Percentiles rank a stretch among this genome's conserved stretches.
Evolutionary conservation across 148 eudicot species (phyloP).

Genomic region (Chenopodium quinoa): DNA sequence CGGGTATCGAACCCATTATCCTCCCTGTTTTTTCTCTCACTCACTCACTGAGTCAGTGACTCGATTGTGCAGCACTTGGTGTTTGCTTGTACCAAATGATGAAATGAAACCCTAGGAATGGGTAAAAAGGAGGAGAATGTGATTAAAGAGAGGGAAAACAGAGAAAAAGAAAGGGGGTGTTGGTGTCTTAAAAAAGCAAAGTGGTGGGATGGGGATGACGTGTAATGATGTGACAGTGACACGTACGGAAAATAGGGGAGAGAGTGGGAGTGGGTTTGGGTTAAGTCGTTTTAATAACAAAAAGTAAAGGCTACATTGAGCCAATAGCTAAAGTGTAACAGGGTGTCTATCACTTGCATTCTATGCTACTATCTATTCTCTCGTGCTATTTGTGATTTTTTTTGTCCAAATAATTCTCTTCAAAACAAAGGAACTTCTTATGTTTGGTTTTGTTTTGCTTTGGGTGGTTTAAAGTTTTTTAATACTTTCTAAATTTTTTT

Average conservation of each 20-base stretch:
- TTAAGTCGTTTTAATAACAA: neutral
- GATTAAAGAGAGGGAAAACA: slow-evolving; percentile 6
- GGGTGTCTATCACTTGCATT: neutral
- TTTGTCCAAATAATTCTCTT: no score
- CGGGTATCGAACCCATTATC: slow-evolving; percentile 68
- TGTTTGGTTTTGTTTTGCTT: no score
- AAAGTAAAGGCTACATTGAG: neutral
- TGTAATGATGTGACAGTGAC: slow-evolving; percentile 20
- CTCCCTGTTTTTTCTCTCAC: neutral
- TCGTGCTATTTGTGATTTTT: neutral
- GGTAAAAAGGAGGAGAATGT: neutral
- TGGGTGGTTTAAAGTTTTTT: no score
- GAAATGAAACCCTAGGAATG: slow-evolving; percentile 37
- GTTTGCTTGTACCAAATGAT: neutral
- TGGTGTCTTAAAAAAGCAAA: neutral
- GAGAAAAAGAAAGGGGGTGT: neutral
- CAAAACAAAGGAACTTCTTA: no score
- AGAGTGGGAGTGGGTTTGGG: slow-evolving; percentile 1
- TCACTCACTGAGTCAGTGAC: neutral
- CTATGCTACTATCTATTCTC: neutral
- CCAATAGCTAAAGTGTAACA: neutral
- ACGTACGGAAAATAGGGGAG: slow-evolving; percentile 9
- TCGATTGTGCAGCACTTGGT: neutral
- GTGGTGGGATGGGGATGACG: slow-evolving; percentile 14
- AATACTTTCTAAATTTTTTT: no score